Base-by-base conservation (phyloP, 2,329 filamentous ascomycete genomes). In the Blastomyces silverae region DNA sequence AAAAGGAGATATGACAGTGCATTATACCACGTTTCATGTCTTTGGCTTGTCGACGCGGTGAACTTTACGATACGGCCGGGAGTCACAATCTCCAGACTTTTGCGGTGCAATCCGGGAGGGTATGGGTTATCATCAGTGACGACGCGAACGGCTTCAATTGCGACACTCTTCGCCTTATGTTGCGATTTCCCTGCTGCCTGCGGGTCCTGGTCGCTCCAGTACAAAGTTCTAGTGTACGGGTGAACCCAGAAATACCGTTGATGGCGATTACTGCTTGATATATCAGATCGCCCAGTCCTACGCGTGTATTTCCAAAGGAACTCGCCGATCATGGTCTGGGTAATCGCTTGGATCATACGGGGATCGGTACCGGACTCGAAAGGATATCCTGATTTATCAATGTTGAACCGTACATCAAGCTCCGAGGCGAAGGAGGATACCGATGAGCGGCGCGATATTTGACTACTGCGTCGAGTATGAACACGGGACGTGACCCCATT, bases 271-370 rank as follows among this genome's bases (percentile, higher is more conserved):
- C 88, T 89, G 20, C 65, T 57, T 0, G 92, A 97, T 78, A 96
- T 87, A 68, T 92, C 90, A 64, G 87, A 89, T 31, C 93, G 88
- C n/a, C 92, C 92, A 66, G 92, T 84, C 80, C 94, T 96, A 72
- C 94, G 89, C 0, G 94, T 99, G 78, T 99, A 99, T 77, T 99
- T 99, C 94, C 94, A 99, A 52, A 99, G 82, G 76, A 93, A 97
- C 76, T 99, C 94, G 64, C 94, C 94, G 73, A 99, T 97, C 94
- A 99, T 99, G 22, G 94, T 97, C 78, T 99, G 93, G 1, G 94
- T 99, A 69, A 99, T 97, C 60, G 94, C 94, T 79, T 97, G 92
- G 70, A 99, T 97, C 92, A 99, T 97, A 71, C 93, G 90, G 67
- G 93, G 93, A 78, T 99, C 94, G 5, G 92, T 96, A 68, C 85